Conservation (phyloP, 768 basidiomycete species). For the Galerina sulciceps region DNA sequence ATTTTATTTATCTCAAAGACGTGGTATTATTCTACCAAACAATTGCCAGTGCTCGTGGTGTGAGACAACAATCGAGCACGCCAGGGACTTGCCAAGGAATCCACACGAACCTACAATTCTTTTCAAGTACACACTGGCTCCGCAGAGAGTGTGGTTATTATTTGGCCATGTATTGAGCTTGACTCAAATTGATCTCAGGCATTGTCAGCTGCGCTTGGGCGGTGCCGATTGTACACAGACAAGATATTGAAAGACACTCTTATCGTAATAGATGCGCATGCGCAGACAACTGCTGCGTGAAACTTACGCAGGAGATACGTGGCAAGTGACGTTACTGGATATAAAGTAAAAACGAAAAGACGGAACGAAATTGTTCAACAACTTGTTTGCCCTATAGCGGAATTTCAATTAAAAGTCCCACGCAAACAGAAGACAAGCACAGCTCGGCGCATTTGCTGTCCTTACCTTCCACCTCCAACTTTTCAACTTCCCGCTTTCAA, state of each 20-base stretch:
- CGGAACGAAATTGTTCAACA: conserved; percentile 1
- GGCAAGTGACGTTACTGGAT: conserved; percentile 16
- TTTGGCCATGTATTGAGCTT: not conserved
- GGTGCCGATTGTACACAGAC: not conserved
- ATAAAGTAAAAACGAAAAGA: conserved; percentile 16
- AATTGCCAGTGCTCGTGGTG: too few species aligned
- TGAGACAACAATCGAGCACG: not conserved
- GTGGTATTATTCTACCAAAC: too few species aligned
- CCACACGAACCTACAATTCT: conserved; percentile 7
- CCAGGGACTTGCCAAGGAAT: not conserved
- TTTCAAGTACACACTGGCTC: too few species aligned
- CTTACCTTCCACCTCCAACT: conserved; percentile 32
- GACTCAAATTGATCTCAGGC: not conserved
- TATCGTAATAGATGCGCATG: conserved; percentile 6
- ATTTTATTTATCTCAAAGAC: too few species aligned
- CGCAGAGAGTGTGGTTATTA: not conserved
- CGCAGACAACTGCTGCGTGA: conserved; percentile 12
- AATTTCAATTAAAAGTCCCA: conserved; percentile 50
- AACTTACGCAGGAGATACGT: conserved; percentile 22
- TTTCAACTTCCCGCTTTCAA: conserved; percentile 33
- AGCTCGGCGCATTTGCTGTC: conserved; percentile 24
- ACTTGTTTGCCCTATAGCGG: conserved; percentile 41
- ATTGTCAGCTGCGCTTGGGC: conserved; percentile 3
- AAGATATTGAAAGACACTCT: not conserved
- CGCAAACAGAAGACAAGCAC: conserved; percentile 36